Base-by-base conservation (phyloP, 305 asterid genomes). In the Coffea humblotiana region DNA sequence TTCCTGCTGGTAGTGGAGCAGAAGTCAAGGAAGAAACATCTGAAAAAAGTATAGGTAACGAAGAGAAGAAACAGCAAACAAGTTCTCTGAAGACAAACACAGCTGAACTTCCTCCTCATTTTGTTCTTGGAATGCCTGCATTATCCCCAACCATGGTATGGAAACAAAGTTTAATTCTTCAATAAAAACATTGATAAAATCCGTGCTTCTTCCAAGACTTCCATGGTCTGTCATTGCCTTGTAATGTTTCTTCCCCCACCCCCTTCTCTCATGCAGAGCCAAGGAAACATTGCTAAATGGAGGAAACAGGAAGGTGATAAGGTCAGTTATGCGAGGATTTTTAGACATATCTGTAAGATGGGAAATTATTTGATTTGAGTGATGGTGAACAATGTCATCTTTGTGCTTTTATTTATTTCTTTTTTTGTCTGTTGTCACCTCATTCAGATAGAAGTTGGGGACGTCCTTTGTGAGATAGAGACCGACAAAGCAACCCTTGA, bases 401-500 rank as follows among this genome's bases (percentile, higher is more conserved):
- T 64, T 19, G 60, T n/a, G 37, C 49, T 25, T 56, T 12, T 21
- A 45, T 40, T 69, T 68, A 69, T 48, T 25, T 45, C 4, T 21
- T 56, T 40, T n/a, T 69, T 69, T 70, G 8, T 70, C 64, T 54
- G 32, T 52, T 80, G 84, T 75, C 83, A 74, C 79, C 80, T 88
- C 82, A 83, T 88, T 86, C 98, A 96, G 99, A 93, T 96, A 65
- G 94, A 88, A 81, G 97, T 94, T 84, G 98, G 98, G 80, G 99
- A 96, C 84, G 77, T 96, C 83, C 87, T 96, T 81, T 92, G 99
- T 86, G 99, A 96, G 92, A 94, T 94, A 83, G 99, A 96, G 90
- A 94, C 99, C 43, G 98, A 96, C 90, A 94, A 94, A 88, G 99
- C 99, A 54, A 96, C 97, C 71, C 88, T 96, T 74, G 99, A 92